Percentiles rank a stretch among this genome's conserved stretches.
phyloP scores from a whole-genome alignment of 2,329 filamentous ascomycete genomes.

The Colletotrichum phormii region DNA sequence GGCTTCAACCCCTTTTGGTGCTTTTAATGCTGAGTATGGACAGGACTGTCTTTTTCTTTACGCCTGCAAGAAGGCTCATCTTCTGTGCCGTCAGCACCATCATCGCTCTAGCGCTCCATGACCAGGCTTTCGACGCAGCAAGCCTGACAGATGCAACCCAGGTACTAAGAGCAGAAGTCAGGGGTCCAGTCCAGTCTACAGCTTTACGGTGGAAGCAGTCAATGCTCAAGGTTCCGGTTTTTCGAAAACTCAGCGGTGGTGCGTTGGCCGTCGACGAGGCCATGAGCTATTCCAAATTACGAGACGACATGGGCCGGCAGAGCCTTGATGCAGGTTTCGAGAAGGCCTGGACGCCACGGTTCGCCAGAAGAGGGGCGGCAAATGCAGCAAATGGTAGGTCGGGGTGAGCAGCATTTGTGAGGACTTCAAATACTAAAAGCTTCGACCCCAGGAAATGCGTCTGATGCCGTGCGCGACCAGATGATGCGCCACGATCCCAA shows the following conservation, averaged over 20 bases:
- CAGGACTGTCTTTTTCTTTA: conserved; percentile 42
- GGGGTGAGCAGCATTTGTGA: neutral
- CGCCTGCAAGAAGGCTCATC: neutral
- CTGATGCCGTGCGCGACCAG: neutral
- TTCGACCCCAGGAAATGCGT: neutral
- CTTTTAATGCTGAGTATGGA: conserved; percentile 15
- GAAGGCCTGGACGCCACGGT: neutral
- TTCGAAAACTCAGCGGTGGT: neutral
- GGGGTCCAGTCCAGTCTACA: neutral
- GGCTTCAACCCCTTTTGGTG: neutral
- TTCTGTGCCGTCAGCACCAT: neutral
- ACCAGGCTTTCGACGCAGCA: neutral
- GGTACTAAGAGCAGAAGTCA: neutral
- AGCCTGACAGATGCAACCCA: neutral
- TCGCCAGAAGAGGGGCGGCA: neutral
- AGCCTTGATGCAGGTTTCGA: neutral
- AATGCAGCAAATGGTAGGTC: neutral
- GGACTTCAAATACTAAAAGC: neutral
- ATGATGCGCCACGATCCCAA: neutral
- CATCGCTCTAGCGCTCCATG: neutral
- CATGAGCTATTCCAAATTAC: neutral
- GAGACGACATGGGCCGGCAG: neutral
- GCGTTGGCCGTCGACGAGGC: neutral
- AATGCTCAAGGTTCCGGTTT: neutral
- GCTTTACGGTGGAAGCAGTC: neutral